These are phyloP conservation scores for Claviceps maximensis DNA, from an alignment of 2,329 filamentous ascomycete species.

Conservation along the genomic window DNA sequence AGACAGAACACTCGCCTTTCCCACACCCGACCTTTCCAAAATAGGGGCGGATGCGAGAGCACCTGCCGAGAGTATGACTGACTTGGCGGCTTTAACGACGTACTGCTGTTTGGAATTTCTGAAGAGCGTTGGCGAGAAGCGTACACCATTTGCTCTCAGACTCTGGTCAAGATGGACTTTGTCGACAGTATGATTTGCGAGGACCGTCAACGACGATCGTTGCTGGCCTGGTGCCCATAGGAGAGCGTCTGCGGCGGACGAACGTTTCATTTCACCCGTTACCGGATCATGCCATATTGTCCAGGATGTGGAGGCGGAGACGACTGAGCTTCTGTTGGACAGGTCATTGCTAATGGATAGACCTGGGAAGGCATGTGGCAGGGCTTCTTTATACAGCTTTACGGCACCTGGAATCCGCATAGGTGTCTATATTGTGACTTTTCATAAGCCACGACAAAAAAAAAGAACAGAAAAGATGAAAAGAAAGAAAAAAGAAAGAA, in stretches of 20 bases:
- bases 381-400: constrained; percentile 10
- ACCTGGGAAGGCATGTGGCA: constrained; percentile 10
- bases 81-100: constrained; percentile 1
- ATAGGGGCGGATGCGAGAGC: constrained; percentile 16
- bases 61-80: constrained; percentile 10
- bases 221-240: constrained; percentile 21
- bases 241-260: constrained; percentile 12
- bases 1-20: constrained; percentile 31
- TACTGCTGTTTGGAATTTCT: constrained; percentile 28
- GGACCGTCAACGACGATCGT: constrained; percentile 17
- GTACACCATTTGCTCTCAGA: constrained; percentile 2
- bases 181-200: constrained; percentile 18
- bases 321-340: constrained; percentile 10
- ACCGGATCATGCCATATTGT: constrained; percentile 12
- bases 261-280: constrained; percentile 9
- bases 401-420: constrained; percentile 13
- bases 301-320: constrained; percentile 14
- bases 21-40: constrained; percentile 42
- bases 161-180: constrained; percentile 18
- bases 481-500: neutral
- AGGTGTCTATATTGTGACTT: constrained; percentile 4
- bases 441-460: neutral
- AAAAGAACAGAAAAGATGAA: neutral
- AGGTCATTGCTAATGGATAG: constrained; percentile 12
- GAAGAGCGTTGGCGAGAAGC: constrained; percentile 21